These are phyloP conservation scores for Hanseniaspora hatyaiensis DNA, from an alignment of 805 yeast species.

Conservation along the genomic window DNA sequence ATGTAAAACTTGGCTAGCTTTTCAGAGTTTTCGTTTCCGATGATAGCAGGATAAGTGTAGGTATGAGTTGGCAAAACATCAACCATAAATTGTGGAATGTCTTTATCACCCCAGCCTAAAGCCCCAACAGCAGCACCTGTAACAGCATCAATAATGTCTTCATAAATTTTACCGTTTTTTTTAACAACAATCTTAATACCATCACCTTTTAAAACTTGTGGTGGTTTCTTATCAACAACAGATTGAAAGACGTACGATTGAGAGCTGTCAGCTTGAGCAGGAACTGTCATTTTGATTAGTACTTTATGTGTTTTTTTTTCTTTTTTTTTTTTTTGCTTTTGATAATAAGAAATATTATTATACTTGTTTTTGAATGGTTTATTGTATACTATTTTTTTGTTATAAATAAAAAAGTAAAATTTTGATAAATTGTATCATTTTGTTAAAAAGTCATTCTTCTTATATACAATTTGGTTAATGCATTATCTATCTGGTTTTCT, in stretches of 20 bases:
- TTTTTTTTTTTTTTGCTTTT: background rate
- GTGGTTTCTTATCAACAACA: conserved; percentile 30
- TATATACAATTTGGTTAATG: background rate
- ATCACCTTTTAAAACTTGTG: conserved; percentile 34
- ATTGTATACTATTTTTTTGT: background rate
- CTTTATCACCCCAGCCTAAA: conserved; percentile 36
- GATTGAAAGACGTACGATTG: conserved; percentile 36
- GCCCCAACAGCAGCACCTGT: conserved; percentile 46
- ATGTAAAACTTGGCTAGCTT: conserved; percentile 34
- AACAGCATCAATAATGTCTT: conserved; percentile 33
- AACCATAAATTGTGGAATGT: conserved; percentile 28
- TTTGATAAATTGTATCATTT: background rate
- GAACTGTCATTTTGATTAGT: conserved; percentile 16
- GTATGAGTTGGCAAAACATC: conserved; percentile 32
- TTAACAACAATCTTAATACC: conserved; percentile 35
- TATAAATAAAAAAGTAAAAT: too few species aligned
- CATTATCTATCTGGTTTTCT: background rate
- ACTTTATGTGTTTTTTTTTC: too few species aligned
- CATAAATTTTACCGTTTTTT: conserved; percentile 32
- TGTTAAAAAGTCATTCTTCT: too few species aligned
- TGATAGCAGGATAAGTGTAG: conserved; percentile 30
- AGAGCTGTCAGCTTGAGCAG: background rate
- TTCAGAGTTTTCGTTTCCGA: conserved; percentile 33
- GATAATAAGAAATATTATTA: too few species aligned
- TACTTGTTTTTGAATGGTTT: background rate